A percentile compares a stretch with the other conserved stretches of the same genome.
phyloP scores from a whole-genome alignment of 2,329 filamentous ascomycete genomes.

The Aspergillus tamarii region DNA sequence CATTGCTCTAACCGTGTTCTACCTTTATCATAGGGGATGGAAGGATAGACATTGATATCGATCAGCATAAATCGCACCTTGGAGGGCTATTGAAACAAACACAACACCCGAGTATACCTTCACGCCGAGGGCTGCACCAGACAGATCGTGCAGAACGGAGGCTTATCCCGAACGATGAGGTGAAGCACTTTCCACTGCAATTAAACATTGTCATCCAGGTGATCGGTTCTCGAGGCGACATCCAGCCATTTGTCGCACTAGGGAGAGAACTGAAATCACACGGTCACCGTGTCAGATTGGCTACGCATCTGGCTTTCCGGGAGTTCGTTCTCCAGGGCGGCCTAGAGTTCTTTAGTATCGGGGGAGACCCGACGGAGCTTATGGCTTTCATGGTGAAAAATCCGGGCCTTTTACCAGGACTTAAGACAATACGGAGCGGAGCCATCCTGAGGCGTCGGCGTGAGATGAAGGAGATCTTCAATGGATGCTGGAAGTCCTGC shows the following conservation, averaged over 20 bases:
- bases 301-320: slow-evolving; percentile 71
- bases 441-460: slow-evolving; percentile 74
- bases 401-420: slow-evolving; percentile 79
- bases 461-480: slow-evolving; percentile 78
- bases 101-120: no score
- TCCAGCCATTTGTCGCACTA: slow-evolving; percentile 74
- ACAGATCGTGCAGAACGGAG: no score
- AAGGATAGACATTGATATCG: no score
- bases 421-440: slow-evolving; percentile 74
- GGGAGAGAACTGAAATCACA: slow-evolving; percentile 68
- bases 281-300: slow-evolving; percentile 73
- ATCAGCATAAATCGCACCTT: no score
- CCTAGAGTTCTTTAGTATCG: slow-evolving; percentile 75
- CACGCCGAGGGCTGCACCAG: no score
- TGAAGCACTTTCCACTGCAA: no score
- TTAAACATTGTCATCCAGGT: slow-evolving; percentile 73
- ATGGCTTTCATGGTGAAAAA: slow-evolving; percentile 94
- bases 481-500: slow-evolving; percentile 84
- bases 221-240: slow-evolving; percentile 73
- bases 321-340: slow-evolving; percentile 70
- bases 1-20: no score
- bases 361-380: slow-evolving; percentile 71
- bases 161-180: no score
- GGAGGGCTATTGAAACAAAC: no score
- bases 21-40: no score